Evolutionary conservation across 1,139 yeast genomes (phyloP), one percentile per base, ranked within the genome.

Genomic region (Yamadazyma atlantica): DNA sequence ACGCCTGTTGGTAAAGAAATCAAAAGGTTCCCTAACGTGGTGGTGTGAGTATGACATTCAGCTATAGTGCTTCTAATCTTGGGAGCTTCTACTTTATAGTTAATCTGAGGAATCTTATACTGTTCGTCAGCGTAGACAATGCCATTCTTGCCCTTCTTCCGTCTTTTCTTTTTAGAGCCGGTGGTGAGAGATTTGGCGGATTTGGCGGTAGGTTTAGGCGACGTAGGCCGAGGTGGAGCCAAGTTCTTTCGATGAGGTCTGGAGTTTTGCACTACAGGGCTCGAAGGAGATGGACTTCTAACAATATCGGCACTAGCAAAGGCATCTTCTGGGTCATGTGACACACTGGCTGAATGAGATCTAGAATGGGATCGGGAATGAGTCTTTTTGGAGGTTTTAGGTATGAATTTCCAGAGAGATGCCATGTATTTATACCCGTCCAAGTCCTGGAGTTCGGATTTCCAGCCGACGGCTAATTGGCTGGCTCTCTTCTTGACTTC

Each of bases 31-130:
- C 68, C 66, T 45, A 92, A 66, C n/a, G 82, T 75, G 0, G 90
- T 84, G 5, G 96, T 77, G 9, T 83, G 77, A 8, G 88, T 79
- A 39, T 84, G 78, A 13, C 95, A 80, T 41, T 86, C 86, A 2
- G 96, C 89, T 39, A 90, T 76, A 8, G 83, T 62, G 15, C 69
- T 63, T 45, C 82, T 69, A 44, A 90, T 85, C 57, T 75, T 80
- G 10, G 96, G 92, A 1, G 82, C 79, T 53, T 87, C 96, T 43
- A 78, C 79, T 39, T 68, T 73, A 48, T 84, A 72, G 60, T 85
- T 81, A 52, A 85, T 82, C 45, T 71, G 78, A 7, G 92, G 90
- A 32, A 84, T 83, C 41, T 70, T 66, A 54, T 65, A 85, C 49
- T 75, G 68, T 39, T 64, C 72, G 50, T 83, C 84, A 15, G 81